Conservation (phyloP, 768 basidiomycete species). For the Plicaturopsis crispa region DNA sequence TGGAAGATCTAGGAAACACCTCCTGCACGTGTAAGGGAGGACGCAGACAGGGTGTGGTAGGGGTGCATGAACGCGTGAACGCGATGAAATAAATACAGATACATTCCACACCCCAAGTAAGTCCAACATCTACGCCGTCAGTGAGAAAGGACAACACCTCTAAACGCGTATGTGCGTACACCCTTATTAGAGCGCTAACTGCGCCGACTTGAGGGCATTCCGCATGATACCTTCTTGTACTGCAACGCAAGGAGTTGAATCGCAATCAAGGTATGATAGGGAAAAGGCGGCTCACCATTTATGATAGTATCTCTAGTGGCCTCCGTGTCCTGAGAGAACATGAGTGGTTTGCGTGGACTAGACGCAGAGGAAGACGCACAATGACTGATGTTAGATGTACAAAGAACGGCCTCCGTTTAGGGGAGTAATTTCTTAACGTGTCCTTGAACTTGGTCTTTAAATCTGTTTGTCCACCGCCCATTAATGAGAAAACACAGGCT, state of each 20-base stretch:
- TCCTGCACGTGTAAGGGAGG: no score
- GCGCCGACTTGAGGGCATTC: constrained; percentile 50
- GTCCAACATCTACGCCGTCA: no score
- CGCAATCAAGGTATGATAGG: constrained; percentile 1
- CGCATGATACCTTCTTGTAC: constrained; percentile 59
- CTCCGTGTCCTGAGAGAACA: constrained; percentile 44
- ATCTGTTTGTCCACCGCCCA: constrained; percentile 32
- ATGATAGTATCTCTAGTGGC: constrained; percentile 54
- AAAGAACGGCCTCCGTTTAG: constrained; percentile 59
- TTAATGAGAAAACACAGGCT: not conserved
- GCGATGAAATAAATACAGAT: no score
- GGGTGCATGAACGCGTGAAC: no score
- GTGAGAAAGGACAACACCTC: no score
- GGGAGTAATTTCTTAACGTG: constrained; percentile 54
- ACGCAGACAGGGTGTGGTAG: no score
- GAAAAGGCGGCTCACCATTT: constrained; percentile 30
- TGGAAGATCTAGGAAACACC: no score
- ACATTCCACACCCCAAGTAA: no score
- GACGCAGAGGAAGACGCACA: constrained; percentile 33
- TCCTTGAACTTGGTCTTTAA: constrained; percentile 79
- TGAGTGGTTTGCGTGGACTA: constrained; percentile 1
- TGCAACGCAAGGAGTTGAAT: constrained; percentile 13
- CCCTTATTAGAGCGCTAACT: no score
- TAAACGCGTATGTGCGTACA: no score
- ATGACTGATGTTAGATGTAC: constrained; percentile 73